A percentile compares a stretch with the other conserved stretches of the same genome.
These are phyloP conservation scores for Phoma sp. DNA, from an alignment of 2,329 filamentous ascomycete genomes.

Conservation along the genomic window DNA sequence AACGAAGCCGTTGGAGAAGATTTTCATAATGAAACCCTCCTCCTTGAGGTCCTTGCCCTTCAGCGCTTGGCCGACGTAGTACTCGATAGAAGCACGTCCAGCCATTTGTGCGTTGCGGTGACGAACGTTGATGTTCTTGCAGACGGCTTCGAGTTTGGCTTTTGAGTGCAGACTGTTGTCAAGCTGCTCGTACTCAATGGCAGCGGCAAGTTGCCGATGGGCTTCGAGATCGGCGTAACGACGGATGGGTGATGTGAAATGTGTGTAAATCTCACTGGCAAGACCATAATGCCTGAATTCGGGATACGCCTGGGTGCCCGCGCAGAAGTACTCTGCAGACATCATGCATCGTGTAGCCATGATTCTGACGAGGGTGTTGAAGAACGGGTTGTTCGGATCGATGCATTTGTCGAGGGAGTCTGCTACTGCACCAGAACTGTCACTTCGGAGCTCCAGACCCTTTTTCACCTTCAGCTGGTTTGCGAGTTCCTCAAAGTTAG, in stretches of 20 bases:
- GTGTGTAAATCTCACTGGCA: constrained; percentile 95
- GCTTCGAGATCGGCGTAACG: constrained; percentile 97
- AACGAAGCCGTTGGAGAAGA: constrained; percentile 97
- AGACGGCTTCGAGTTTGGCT: constrained; percentile 87
- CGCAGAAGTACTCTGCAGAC: constrained; percentile 97
- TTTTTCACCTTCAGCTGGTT: constrained; percentile 91
- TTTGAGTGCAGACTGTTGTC: constrained; percentile 82
- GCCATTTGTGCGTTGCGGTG: constrained; percentile 98
- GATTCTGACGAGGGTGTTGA: constrained; percentile 97
- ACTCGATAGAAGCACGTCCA: constrained; percentile 91
- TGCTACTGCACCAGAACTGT: constrained; percentile 91
- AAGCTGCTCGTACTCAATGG: constrained; percentile 90
- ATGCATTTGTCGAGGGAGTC: constrained; percentile 88
- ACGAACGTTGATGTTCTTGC: constrained; percentile 97
- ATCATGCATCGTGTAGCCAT: constrained; percentile 99
- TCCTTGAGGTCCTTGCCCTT: constrained; percentile 79
- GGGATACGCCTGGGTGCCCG: constrained; percentile 88
- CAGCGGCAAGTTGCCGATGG: constrained; percentile 91
- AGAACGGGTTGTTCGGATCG: constrained; percentile 85
- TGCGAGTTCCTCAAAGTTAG: constrained; percentile 93
- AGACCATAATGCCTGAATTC: constrained; percentile 98
- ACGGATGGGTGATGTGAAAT: constrained; percentile 96
- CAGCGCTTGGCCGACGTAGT: constrained; percentile 96
- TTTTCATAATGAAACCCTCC: constrained; percentile 94
- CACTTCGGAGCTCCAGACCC: constrained; percentile 78